Evolutionary conservation across 768 basidiomycete genomes (phyloP), one percentile per base, ranked within the genome.

Genomic region (Hypholoma sublateritium): DNA sequence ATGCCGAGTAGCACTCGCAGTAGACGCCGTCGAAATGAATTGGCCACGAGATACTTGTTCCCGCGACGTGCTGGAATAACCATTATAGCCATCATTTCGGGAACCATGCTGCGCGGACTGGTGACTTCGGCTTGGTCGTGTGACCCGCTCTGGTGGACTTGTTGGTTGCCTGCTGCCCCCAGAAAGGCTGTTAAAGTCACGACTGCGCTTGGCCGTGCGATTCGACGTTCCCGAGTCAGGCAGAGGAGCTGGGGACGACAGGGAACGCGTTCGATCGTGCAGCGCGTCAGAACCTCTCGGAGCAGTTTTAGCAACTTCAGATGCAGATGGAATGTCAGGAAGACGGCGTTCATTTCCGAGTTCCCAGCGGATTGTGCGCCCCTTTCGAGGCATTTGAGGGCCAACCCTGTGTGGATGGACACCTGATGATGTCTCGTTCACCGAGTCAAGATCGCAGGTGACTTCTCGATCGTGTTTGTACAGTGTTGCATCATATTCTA

Each of bases 381-480:
- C 43, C 22, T 49, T 41, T 36, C 25, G 21, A 24, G 42, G 42
- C 25, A 22, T 19, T 49, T 48, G 21, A 14, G 21, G 37, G 32
- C 13, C 25, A 25, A 25, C 16, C 46, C 32, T 46, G 19, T 35
- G 25, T 22, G 36, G 22, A 49, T 21, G 17, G 5, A 42, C 28
- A 17, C 17, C 13, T 35, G 32, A 45, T 44, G 55, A 41, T 17
- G 37, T 28, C 32, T 41, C 36, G 22, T 56, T 49, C 55, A 56
- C 55, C 36, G 46, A 49, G 48, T 56, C 79, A 47, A 77, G 74
- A 56, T 91, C 89, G 82, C 85, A 87, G 61, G 87, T 86, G 22
- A 80, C 67, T 44, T 84, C 85, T 50, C 82, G 75, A 63, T 87
- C 84, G 28, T 83, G 80, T 53, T 74, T 74, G 64, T 87, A 87